These are phyloP conservation scores for Arbutus unedo DNA, from an alignment of 148 eudicot species.

Conservation along the genomic window DNA sequence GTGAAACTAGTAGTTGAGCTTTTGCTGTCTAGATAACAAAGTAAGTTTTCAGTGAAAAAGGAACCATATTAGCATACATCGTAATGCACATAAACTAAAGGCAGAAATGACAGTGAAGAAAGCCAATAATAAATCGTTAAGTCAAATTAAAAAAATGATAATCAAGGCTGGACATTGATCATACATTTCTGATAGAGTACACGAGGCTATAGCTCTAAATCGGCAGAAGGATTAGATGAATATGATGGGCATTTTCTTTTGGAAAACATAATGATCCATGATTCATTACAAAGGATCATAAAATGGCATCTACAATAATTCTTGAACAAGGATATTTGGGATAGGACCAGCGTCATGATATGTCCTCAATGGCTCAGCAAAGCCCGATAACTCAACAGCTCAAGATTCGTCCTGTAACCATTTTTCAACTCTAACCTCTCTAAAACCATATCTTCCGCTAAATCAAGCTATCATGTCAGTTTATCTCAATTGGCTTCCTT, in stretches of 20 bases:
- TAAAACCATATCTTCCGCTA: not conserved
- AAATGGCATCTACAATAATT: not conserved
- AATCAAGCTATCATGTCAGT: not conserved
- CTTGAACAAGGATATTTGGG: not conserved
- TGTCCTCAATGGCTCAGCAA: not conserved
- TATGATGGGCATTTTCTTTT: slow-evolving; percentile 5
- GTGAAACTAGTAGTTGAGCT: not conserved
- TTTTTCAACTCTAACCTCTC: not conserved
- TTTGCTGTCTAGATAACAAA: not conserved
- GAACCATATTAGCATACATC: not conserved
- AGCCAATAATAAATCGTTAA: not conserved
- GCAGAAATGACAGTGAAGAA: not conserved
- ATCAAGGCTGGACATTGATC: not conserved
- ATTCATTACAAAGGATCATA: not conserved
- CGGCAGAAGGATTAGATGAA: not conserved
- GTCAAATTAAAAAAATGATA: not conserved
- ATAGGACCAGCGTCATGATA: not conserved
- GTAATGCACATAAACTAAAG: not conserved
- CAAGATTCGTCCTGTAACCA: not conserved
- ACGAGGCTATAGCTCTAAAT: not conserved
- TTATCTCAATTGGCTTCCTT: not conserved
- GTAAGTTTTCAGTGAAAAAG: not conserved
- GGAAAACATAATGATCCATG: not conserved
- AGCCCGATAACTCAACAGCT: not conserved
- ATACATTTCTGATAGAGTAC: not conserved